Evolutionary conservation across 2,329 filamentous ascomycete species (phyloP), one percentile per base, ranked within the genome.

Genomic region (Xylariales sp.): DNA sequence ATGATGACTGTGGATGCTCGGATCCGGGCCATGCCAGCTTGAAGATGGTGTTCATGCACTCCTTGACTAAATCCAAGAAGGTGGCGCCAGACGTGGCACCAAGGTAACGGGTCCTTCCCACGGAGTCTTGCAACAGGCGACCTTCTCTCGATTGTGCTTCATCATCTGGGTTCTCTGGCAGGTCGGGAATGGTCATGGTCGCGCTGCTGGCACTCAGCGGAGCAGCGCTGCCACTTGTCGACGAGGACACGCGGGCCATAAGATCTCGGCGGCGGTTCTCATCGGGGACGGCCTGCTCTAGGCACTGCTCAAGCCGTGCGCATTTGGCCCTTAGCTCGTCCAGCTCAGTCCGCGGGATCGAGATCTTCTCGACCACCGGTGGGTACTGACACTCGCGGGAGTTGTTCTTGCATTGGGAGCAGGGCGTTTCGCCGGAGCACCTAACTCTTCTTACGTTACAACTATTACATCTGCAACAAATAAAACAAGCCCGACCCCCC

Each of bases 361-460:
- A 59, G 14, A 73, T 54, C 42, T 69, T 70, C 44, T 70, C 65
- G 25, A 66, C 48, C 5, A 57, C 43, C n/a, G 53, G 50, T 14
- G 71, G 71, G 48, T 74, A 75, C 34, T 65, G 45, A 51, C 71
- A 75, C 8, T 69, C 62, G 40, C 71, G 60, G 21, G 63, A 60
- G 20, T 64, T 55, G 24, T 57, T 57, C 17, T 51, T 47, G 47
- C 71, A 75, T 44, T 71, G 67, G 28, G 52, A 50, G 49, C 71
- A 75, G 0, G 71, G 71, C n/a, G 49, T 54, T 4, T 70, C 62
- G 31, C 71, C 71, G 11, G 69, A 72, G 53, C 71, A 75, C 46
- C 70, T 74, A 51, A 72, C 67, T 40, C 71, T 65, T 30, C 70
- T 66, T 31, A 72, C 51, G 54, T 75, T 75, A 57, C 71, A 75